Conservation (phyloP, 495 filamentous ascomycete genomes). For the Penicillium argentinense region DNA sequence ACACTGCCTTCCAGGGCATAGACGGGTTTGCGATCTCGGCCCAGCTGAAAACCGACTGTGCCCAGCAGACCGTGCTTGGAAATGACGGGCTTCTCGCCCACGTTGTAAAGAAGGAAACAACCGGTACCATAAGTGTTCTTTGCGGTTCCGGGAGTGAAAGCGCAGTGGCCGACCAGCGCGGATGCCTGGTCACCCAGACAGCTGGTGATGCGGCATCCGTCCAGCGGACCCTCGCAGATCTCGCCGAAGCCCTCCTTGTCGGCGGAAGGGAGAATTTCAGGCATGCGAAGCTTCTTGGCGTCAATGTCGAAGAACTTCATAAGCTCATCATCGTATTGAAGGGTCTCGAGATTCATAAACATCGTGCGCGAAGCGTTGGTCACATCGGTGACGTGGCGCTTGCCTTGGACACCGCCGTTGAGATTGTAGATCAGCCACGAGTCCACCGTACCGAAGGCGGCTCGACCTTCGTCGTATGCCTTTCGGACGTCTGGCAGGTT, state of each 20-base stretch:
- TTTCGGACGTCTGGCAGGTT: constrained; percentile 70
- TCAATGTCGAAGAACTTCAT: constrained; percentile 84
- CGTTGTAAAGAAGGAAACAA: constrained; percentile 94
- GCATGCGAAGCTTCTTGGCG: constrained; percentile 70
- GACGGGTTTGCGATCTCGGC: constrained; percentile 64
- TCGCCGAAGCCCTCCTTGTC: constrained; percentile 73
- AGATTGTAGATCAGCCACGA: constrained; percentile 89
- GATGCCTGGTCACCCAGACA: constrained; percentile 92
- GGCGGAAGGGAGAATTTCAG: constrained; percentile 84
- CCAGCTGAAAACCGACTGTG: constrained; percentile 80
- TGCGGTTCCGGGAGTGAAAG: constrained; percentile 79
- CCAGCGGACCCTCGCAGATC: constrained; percentile 63
- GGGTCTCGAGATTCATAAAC: constrained; percentile 90
- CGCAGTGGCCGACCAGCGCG: constrained; percentile 89
- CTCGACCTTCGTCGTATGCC: constrained; percentile 76
- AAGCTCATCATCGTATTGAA: constrained; percentile 81
- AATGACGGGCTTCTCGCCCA: constrained; percentile 85
- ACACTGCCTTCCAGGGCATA: constrained; percentile 94
- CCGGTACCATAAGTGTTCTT: constrained; percentile 98
- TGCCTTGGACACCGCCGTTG: constrained; percentile 74
- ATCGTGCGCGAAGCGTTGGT: constrained; percentile 94
- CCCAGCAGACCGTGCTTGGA: constrained; percentile 85
- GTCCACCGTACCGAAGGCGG: constrained; percentile 93
- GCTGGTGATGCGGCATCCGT: constrained; percentile 78
- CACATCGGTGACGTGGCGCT: constrained; percentile 79